Conservation (phyloP, 75 land plant genomes). For the Isoetes taiwanensis region DNA sequence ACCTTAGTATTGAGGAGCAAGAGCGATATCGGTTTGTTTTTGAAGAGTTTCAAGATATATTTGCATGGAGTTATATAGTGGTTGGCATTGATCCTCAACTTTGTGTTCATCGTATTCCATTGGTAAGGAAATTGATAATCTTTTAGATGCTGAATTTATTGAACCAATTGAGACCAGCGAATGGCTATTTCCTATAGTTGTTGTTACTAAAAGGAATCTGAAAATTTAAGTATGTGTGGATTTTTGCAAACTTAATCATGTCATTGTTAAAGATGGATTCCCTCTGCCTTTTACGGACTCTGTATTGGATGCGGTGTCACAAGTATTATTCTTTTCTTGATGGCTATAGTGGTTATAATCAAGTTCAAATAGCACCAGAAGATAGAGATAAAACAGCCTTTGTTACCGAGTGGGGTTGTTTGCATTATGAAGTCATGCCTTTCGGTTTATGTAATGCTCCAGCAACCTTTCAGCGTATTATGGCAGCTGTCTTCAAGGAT, state of each 20-base stretch:
- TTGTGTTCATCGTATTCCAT: too few species aligned
- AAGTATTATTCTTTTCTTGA: slow-evolving; percentile 6
- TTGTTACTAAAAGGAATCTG: slow-evolving; percentile 4
- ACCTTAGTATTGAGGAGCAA: too few species aligned
- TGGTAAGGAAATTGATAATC: too few species aligned
- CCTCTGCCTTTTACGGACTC: not conserved
- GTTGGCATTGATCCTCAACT: too few species aligned
- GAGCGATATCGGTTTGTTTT: too few species aligned
- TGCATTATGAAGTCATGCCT: slow-evolving; percentile 5
- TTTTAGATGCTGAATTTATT: not conserved
- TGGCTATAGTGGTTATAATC: slow-evolving; percentile 3
- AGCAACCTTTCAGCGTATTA: slow-evolving; percentile 9
- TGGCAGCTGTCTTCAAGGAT: too few species aligned
- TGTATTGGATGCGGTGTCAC: not conserved
- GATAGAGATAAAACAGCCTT: slow-evolving; percentile 11
- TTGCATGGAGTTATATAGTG: too few species aligned
- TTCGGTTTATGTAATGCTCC: slow-evolving; percentile 12
- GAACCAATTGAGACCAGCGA: not conserved
- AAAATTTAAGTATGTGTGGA: not conserved
- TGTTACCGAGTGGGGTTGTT: slow-evolving; percentile 10
- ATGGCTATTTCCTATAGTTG: not conserved
- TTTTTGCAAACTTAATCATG: not conserved
- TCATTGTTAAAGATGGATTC: not conserved
- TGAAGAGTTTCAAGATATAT: too few species aligned
- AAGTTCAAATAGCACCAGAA: slow-evolving; percentile 1